phyloP scores from a whole-genome alignment of 177 flowering plant species.

The Tripterygium wilfordii region DNA sequence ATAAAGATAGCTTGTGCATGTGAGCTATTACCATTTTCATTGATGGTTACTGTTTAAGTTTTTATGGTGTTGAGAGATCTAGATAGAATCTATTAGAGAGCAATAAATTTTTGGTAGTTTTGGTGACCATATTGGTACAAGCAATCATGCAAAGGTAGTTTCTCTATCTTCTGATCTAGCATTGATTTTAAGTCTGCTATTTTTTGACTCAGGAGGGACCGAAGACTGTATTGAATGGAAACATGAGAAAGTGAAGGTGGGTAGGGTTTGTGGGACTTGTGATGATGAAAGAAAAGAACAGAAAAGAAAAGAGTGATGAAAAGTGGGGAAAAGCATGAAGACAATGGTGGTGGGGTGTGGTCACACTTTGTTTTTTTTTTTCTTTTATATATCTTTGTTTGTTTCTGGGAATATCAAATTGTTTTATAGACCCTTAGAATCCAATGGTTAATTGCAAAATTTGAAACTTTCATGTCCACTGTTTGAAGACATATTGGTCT shows the following conservation, averaged over 20 bases:
- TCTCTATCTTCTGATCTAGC: not conserved
- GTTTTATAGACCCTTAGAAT: not conserved
- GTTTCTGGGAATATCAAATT: constrained; percentile 3
- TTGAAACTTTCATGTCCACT: constrained; percentile 13
- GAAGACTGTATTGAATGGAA: constrained; percentile 20
- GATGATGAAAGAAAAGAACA: constrained; percentile 21
- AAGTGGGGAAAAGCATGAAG: constrained; percentile 17
- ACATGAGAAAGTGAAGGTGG: constrained; percentile 28
- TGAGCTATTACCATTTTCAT: no score
- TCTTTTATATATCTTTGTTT: constrained; percentile 5
- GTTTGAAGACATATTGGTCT: not conserved
- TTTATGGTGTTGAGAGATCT: not conserved
- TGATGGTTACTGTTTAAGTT: no score
- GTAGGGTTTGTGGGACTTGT: constrained; percentile 18
- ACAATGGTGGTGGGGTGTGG: constrained; percentile 13
- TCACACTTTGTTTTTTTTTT: constrained; percentile 11
- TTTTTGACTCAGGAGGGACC: constrained; percentile 21
- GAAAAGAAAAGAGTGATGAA: not conserved
- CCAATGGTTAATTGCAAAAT: constrained; percentile 4
- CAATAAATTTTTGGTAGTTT: constrained; percentile 9
- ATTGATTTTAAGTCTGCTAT: not conserved
- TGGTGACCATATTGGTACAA: not conserved
- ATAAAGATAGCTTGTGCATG: no score
- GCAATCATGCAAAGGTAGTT: constrained; percentile 18
- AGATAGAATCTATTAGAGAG: constrained; percentile 8